Conservation (phyloP, 1,139 yeast species). For the Yamadazyma triangularis region DNA sequence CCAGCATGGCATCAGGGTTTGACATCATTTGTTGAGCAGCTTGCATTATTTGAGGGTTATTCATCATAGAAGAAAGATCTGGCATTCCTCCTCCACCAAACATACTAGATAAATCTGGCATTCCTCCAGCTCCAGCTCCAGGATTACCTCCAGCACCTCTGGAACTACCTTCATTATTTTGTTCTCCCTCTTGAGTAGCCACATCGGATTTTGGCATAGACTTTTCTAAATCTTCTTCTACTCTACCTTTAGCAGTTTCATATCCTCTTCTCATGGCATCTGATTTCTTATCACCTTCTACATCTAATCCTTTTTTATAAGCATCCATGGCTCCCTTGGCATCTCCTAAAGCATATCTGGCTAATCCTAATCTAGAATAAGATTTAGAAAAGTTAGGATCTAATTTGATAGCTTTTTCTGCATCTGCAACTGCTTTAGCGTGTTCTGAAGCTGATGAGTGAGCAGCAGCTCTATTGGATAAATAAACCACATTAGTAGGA, state of each 20-base stretch:
- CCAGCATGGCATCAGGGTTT: slow-evolving; percentile 74
- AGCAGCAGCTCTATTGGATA: slow-evolving; percentile 97
- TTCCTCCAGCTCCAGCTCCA: slow-evolving; percentile 49
- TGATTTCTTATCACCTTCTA: slow-evolving; percentile 80
- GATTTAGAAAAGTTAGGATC: slow-evolving; percentile 87
- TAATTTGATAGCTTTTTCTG: slow-evolving; percentile 70
- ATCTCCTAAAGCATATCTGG: slow-evolving; percentile 85
- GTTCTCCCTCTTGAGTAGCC: slow-evolving; percentile 12
- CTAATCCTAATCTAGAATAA: slow-evolving; percentile 91
- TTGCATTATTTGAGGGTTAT: slow-evolving; percentile 86
- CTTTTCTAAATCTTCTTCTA: slow-evolving; percentile 64
- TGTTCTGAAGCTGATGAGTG: slow-evolving; percentile 75
- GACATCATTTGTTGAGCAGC: slow-evolving; percentile 94
- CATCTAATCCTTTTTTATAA: slow-evolving; percentile 78
- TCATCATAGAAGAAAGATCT: slow-evolving; percentile 57
- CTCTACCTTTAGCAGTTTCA: slow-evolving; percentile 87
- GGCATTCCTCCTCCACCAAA: slow-evolving; percentile 64
- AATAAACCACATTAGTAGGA: slow-evolving; percentile 75
- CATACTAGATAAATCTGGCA: slow-evolving; percentile 67
- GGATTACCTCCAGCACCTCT: slow-evolving; percentile 29
- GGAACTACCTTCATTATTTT: slow-evolving; percentile 13
- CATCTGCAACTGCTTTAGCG: slow-evolving; percentile 77
- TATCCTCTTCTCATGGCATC: slow-evolving; percentile 92
- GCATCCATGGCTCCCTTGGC: slow-evolving; percentile 88
- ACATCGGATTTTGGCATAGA: slow-evolving; percentile 26